phyloP scores from a whole-genome alignment of 768 basidiomycete species.

The Podaxis pistillaris region DNA sequence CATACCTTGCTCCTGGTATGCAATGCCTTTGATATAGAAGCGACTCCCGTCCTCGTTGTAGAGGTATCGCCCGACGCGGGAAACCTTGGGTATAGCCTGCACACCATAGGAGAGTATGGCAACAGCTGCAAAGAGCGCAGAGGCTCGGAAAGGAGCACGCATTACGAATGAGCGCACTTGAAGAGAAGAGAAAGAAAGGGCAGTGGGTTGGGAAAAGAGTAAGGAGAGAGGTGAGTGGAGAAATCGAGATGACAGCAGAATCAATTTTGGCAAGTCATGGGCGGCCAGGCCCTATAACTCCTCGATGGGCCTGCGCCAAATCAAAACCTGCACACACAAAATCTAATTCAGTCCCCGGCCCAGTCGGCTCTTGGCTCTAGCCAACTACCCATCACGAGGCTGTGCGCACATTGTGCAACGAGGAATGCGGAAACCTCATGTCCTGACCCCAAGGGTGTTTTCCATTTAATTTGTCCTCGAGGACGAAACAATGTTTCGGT shows the following conservation, averaged over 20 bases:
- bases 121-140: conserved; percentile 36
- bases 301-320: background rate
- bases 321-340: conserved; percentile 2
- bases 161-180: conserved; percentile 19
- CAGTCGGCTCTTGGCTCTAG: background rate
- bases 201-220: conserved; percentile 4
- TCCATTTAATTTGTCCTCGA: background rate
- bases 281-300: background rate
- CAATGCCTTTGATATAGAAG: conserved; percentile 88
- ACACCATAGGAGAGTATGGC: conserved; percentile 45
- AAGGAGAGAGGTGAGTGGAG: conserved; percentile 2
- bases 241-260: conserved; percentile 3
- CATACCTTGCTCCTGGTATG: conserved; percentile 80
- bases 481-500: background rate
- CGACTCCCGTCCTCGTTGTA: conserved; percentile 72
- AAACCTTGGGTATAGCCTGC: conserved; percentile 67
- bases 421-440: background rate
- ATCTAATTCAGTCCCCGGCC: background rate
- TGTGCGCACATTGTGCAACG: background rate
- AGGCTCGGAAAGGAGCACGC: conserved; percentile 26
- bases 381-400: background rate
- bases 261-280: background rate
- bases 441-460: background rate
- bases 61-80: conserved; percentile 75
- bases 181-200: conserved; percentile 12